Conservation (phyloP, 148 eudicot species). For the Rhododendron williamsianum region DNA sequence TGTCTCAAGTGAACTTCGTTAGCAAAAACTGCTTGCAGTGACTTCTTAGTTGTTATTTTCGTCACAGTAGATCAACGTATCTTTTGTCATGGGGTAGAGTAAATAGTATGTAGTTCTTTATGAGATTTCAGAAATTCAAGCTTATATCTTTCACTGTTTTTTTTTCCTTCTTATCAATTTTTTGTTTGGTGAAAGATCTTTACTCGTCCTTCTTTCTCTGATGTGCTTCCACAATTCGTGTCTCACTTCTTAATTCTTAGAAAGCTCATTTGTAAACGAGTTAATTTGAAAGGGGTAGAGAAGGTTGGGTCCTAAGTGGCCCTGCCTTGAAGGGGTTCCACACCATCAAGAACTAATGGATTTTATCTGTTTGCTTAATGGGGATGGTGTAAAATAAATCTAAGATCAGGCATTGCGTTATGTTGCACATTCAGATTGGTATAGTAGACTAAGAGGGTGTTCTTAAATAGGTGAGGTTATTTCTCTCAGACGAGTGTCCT, state of each 20-base stretch:
- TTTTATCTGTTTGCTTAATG: neutral
- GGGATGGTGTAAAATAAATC: neutral
- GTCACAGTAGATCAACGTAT: neutral
- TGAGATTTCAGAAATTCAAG: neutral
- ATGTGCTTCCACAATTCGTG: neutral
- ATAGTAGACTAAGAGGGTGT: neutral
- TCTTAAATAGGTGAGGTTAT: conserved; percentile 56
- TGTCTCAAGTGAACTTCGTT: neutral
- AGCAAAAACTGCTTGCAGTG: neutral
- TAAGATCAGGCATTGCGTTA: neutral
- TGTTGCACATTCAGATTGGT: neutral
- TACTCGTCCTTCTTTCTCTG: neutral
- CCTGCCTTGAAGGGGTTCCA: neutral
- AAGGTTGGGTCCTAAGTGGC: neutral
- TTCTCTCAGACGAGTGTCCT: conserved; percentile 74
- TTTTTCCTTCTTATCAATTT: neutral
- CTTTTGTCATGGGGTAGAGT: neutral
- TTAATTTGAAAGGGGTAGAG: neutral
- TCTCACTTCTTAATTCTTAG: neutral
- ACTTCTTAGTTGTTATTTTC: neutral
- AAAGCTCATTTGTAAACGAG: neutral
- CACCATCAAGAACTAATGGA: neutral
- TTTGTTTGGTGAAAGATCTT: neutral
- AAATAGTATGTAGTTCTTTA: neutral
- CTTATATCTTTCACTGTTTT: neutral